Conservation (phyloP, 2,329 filamentous ascomycete genomes). For the Curvularia eragrostidis region DNA sequence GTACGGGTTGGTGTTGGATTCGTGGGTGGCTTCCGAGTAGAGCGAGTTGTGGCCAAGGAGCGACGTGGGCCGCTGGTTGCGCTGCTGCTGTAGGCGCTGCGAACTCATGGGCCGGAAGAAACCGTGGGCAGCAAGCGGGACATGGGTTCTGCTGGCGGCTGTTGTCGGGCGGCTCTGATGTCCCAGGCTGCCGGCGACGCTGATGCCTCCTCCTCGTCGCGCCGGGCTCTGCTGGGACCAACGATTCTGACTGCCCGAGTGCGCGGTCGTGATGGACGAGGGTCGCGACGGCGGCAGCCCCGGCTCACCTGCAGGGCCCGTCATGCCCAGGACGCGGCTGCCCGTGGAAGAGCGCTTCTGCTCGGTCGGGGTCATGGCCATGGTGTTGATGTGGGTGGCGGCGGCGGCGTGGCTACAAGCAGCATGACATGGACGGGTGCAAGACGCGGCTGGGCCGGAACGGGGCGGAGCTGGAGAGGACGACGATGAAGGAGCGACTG, state of each 20-base stretch:
- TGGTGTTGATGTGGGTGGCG: conserved; percentile 38
- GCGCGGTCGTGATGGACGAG: conserved; percentile 50
- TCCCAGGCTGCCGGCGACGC: conserved; percentile 55
- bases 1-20: conserved; percentile 43
- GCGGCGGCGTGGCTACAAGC: conserved; percentile 27
- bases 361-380: conserved; percentile 43
- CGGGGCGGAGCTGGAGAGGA: background rate
- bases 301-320: conserved; percentile 56
- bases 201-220: conserved; percentile 57
- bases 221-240: conserved; percentile 65
- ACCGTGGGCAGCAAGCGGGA: conserved; percentile 85
- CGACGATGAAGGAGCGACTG: conserved; percentile 20
- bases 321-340: conserved; percentile 49
- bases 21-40: conserved; percentile 40
- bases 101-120: conserved; percentile 98
- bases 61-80: conserved; percentile 64
- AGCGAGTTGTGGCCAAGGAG: conserved; percentile 45
- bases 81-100: conserved; percentile 88
- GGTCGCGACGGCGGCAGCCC: conserved; percentile 58
- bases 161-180: conserved; percentile 62
- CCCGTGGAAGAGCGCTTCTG: conserved; percentile 45
- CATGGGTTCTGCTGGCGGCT: conserved; percentile 81
- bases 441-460: conserved; percentile 16
- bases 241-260: conserved; percentile 52
- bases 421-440: conserved; percentile 42